phyloP scores from a whole-genome alignment of 2,329 filamentous ascomycete species.

The Hymenotorrendiella dingleyae region DNA sequence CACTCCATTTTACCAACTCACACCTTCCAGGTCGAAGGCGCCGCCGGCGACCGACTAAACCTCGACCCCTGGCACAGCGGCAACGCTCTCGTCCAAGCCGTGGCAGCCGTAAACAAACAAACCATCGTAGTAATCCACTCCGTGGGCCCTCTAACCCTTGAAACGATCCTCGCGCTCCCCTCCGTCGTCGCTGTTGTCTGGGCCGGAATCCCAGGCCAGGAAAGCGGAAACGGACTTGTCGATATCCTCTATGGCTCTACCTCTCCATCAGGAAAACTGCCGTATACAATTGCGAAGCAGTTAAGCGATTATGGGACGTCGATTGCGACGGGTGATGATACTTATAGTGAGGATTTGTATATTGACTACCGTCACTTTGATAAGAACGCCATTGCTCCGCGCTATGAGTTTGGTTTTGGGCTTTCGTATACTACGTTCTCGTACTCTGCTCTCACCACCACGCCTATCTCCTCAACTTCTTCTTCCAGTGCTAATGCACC shows the following conservation, averaged over 20 bases:
- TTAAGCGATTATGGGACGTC: slow-evolving; percentile 42
- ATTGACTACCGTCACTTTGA: slow-evolving; percentile 52
- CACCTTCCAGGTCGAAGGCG: slow-evolving; percentile 49
- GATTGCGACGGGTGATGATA: slow-evolving; percentile 29
- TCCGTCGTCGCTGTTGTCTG: slow-evolving; percentile 60
- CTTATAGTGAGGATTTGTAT: slow-evolving; percentile 38
- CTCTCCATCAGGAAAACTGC: slow-evolving; percentile 46
- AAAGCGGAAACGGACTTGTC: slow-evolving; percentile 34
- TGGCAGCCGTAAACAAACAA: slow-evolving; percentile 37
- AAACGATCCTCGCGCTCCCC: slow-evolving; percentile 50
- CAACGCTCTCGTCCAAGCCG: slow-evolving; percentile 51
- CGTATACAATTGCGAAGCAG: slow-evolving; percentile 60
- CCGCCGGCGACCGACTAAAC: slow-evolving; percentile 63
- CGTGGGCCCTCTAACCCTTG: slow-evolving; percentile 52
- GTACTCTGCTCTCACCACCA: slow-evolving; percentile 18
- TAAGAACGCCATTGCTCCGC: slow-evolving; percentile 30
- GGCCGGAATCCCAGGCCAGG: slow-evolving; percentile 39
- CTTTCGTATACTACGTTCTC: slow-evolving; percentile 51
- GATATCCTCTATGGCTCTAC: slow-evolving; percentile 48
- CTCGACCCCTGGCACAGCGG: slow-evolving; percentile 58
- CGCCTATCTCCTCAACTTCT: slow-evolving; percentile 5
- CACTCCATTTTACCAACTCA: slow-evolving; percentile 47
- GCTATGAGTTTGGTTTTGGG: slow-evolving; percentile 41
- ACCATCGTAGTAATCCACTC: slow-evolving; percentile 59
- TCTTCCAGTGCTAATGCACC: slow-evolving; percentile 8